These are phyloP conservation scores for Tolypocladium pustulatum DNA, from an alignment of 2,329 filamentous ascomycete genomes.

Conservation along the genomic window DNA sequence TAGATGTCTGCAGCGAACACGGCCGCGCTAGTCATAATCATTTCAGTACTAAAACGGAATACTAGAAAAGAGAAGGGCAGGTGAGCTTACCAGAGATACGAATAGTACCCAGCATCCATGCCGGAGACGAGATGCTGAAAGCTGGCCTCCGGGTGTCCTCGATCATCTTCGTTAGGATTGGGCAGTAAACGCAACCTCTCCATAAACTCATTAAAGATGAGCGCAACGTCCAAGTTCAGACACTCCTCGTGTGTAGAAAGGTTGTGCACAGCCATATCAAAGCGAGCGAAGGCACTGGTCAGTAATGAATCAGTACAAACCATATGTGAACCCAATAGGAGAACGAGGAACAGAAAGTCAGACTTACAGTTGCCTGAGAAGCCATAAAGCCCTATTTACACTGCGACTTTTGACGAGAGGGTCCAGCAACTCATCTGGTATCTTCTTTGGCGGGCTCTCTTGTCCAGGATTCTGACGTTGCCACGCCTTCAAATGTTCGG, in stretches of 20 bases:
- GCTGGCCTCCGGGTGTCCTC: not conserved
- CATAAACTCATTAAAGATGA: not conserved
- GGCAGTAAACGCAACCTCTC: not conserved
- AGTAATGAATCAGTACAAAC: not conserved
- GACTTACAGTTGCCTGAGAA: not conserved
- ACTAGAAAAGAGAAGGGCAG: not conserved
- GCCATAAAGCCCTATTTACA: not conserved
- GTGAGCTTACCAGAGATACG: not conserved
- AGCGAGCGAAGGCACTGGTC: not conserved
- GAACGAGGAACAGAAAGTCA: not conserved
- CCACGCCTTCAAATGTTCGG: not conserved
- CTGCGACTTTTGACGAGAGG: not conserved
- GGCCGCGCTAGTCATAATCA: not conserved
- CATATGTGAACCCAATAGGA: not conserved
- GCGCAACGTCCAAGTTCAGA: not conserved
- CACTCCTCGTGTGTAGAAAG: not conserved
- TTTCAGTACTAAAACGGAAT: not conserved
- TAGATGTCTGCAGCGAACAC: not conserved
- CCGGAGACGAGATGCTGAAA: not conserved
- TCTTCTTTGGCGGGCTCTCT: not conserved
- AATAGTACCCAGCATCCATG: not conserved
- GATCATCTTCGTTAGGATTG: not conserved
- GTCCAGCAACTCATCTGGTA: not conserved
- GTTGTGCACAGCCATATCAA: not conserved
- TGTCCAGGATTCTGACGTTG: not conserved